Conservation (phyloP, 176 grass and related monocot species). For the Pontederia crassipes region DNA sequence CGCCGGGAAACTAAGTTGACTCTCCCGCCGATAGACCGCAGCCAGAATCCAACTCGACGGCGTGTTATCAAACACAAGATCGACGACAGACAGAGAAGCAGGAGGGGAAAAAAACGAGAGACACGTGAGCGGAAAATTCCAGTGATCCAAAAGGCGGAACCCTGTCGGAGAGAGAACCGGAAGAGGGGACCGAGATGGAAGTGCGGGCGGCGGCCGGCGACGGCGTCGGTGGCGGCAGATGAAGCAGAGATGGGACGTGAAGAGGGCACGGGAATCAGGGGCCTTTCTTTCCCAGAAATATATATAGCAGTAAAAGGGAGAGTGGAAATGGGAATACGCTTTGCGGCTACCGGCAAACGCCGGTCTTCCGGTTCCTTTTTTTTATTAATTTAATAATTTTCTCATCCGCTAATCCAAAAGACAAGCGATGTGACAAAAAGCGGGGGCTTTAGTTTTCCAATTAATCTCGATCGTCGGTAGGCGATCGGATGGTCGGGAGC, state of each 20-base stretch:
- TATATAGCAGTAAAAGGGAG: background rate
- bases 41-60: no score
- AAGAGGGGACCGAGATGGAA: no score
- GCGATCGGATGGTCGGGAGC: constrained; percentile 6
- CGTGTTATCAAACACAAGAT: no score
- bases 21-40: background rate
- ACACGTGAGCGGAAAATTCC: no score
- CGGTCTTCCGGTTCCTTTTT: constrained; percentile 4
- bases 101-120: no score
- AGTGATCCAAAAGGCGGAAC: no score
- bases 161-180: no score
- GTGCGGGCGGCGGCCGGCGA: background rate
- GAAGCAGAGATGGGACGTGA: background rate
- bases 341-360: constrained; percentile 13
- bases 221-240: background rate
- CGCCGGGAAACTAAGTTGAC: background rate
- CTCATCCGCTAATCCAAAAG: no score
- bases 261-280: background rate
- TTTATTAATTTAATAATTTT: no score
- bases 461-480: background rate
- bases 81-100: no score
- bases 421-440: no score
- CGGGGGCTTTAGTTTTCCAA: no score
- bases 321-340: background rate
- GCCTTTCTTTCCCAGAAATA: background rate